Conservation (phyloP, 495 filamentous ascomycete genomes). For the Penicillium goetzii region DNA sequence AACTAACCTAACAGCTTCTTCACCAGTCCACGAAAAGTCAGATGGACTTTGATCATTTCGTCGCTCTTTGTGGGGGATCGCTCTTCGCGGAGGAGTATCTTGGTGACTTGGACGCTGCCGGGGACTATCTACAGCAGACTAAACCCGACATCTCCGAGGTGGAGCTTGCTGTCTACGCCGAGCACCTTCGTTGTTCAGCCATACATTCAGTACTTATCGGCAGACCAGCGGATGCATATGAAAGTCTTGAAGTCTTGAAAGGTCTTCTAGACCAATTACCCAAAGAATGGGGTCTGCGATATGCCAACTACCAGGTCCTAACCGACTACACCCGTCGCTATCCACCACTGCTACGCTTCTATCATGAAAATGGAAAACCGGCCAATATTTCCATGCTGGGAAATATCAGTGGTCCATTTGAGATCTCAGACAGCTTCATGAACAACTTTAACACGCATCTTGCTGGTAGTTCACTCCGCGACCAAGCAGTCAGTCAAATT, state of each 20-base stretch:
- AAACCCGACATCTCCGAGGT: conserved; percentile 1
- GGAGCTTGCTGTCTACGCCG: conserved; percentile 17
- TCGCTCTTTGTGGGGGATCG: conserved; percentile 26
- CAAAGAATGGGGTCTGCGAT: conserved; percentile 33
- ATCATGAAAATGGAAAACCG: conserved; percentile 27
- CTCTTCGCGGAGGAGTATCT: conserved; percentile 31
- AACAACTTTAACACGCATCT: conserved; percentile 13
- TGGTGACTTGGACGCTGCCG: conserved; percentile 27
- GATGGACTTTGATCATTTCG: conserved; percentile 26
- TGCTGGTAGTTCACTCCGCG: conserved; percentile 7
- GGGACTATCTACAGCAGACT: conserved; percentile 17
- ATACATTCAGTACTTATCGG: conserved; percentile 24
- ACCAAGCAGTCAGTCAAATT: conserved; percentile 14
- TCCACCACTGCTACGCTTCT: conserved; percentile 27
- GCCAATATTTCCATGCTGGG: conserved; percentile 17
- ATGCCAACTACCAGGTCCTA: conserved; percentile 26
- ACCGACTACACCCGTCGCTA: conserved; percentile 31
- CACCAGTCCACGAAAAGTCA: not conserved
- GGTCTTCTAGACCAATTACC: conserved; percentile 17
- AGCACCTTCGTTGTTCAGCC: conserved; percentile 28
- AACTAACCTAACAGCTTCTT: not conserved
- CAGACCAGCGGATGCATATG: conserved; percentile 28
- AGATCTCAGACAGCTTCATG: conserved; percentile 19
- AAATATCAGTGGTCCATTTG: conserved; percentile 20
- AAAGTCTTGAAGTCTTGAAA: conserved; percentile 15